A percentile compares a stretch with the other conserved stretches of the same genome.
phyloP scores from a whole-genome alignment of 331 rosid species.

The Arachis monticola region DNA sequence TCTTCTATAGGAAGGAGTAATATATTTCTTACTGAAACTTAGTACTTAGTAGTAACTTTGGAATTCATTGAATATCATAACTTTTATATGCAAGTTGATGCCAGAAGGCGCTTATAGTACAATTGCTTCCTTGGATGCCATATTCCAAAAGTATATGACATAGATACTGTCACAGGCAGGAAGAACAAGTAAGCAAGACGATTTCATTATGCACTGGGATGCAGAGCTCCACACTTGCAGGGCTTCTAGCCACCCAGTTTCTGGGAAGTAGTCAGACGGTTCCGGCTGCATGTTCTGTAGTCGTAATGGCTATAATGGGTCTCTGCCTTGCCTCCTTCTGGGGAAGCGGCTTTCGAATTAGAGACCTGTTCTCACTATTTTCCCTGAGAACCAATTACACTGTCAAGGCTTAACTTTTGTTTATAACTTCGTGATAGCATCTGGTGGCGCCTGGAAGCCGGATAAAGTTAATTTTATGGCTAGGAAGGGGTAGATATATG shows the following conservation, averaged over 20 bases:
- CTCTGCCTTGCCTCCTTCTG: slow-evolving; percentile 95
- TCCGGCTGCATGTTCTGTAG: slow-evolving; percentile 95
- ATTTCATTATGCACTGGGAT: slow-evolving; percentile 95
- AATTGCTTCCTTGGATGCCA: background rate
- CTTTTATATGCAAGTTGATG: background rate
- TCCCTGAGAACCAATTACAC: slow-evolving; percentile 53
- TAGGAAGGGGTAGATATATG: slow-evolving; percentile 32
- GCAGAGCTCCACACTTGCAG: slow-evolving; percentile 99
- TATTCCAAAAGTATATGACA: slow-evolving; percentile 30
- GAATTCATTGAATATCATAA: background rate
- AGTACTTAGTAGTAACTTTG: background rate
- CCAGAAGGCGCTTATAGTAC: background rate
- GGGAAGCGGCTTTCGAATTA: slow-evolving; percentile 78
- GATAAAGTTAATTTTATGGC: slow-evolving; percentile 23
- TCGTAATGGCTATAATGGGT: slow-evolving; percentile 94
- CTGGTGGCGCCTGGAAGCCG: slow-evolving; percentile 6
- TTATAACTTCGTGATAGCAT: background rate
- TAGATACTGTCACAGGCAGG: slow-evolving; percentile 64
- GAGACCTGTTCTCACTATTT: slow-evolving; percentile 59
- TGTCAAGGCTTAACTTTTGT: slow-evolving; percentile 44
- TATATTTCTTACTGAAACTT: background rate
- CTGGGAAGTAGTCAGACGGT: slow-evolving; percentile 93
- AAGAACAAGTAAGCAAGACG: slow-evolving; percentile 72
- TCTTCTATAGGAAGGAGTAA: background rate
- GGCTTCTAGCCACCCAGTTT: slow-evolving; percentile 93